Percentiles rank a stretch among this genome's conserved stretches.
These are phyloP conservation scores for Acer negundo DNA, from an alignment of 345 rosid species.

Conservation along the genomic window DNA sequence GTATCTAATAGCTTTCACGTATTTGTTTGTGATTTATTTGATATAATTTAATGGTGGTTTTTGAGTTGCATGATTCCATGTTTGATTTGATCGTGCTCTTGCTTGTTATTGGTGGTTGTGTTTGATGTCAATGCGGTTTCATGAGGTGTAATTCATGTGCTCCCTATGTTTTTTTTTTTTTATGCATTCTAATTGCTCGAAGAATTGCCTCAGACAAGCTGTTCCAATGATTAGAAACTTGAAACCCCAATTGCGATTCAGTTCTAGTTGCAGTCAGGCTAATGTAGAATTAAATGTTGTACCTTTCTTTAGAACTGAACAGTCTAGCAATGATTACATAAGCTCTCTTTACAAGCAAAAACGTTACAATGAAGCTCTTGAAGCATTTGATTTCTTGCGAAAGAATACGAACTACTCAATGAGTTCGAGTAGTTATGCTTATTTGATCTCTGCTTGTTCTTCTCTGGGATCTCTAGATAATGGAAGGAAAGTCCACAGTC, in stretches of 20 bases:
- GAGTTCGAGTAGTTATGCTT: slow-evolving; percentile 35
- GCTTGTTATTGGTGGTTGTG: background rate
- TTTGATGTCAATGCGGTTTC: background rate
- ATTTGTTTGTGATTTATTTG: too few species aligned
- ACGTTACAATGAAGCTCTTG: slow-evolving; percentile 47
- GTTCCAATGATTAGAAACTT: background rate
- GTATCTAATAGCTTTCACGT: too few species aligned
- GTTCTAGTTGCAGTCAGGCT: background rate
- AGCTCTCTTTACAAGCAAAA: slow-evolving; percentile 40
- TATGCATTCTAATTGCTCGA: background rate
- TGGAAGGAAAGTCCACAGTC: slow-evolving; percentile 62
- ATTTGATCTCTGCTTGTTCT: slow-evolving; percentile 50
- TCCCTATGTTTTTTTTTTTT: background rate
- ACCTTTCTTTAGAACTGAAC: slow-evolving; percentile 35
- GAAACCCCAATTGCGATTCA: background rate
- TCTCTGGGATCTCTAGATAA: slow-evolving; percentile 41
- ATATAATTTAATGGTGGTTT: background rate
- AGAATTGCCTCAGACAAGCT: background rate
- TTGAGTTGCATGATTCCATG: background rate
- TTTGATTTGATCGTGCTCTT: background rate
- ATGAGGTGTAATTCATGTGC: background rate
- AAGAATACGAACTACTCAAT: slow-evolving; percentile 33
- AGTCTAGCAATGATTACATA: slow-evolving; percentile 42
- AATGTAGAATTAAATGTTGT: background rate
- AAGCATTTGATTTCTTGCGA: slow-evolving; percentile 42